These are phyloP conservation scores for Phtheirospermum japonicum DNA, from an alignment of 257 asterid genomes.

Conservation along the genomic window DNA sequence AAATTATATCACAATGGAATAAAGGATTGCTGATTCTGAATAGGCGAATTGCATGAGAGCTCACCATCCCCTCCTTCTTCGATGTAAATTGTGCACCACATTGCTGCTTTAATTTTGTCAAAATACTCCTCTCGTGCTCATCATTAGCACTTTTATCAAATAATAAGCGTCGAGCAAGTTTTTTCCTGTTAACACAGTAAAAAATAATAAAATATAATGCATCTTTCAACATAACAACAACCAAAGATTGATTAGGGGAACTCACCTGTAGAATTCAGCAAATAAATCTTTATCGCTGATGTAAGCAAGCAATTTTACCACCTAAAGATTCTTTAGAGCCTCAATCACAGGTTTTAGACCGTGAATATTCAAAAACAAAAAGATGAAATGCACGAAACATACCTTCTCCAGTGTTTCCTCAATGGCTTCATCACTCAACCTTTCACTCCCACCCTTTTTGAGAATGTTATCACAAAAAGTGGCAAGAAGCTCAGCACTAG, in stretches of 20 bases:
- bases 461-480: slow-evolving; percentile 71
- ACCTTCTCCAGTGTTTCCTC: slow-evolving; percentile 74
- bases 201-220: slow-evolving; percentile 15
- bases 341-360: slow-evolving; percentile 23
- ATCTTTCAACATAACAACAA: slow-evolving; percentile 3
- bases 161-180: slow-evolving; percentile 87
- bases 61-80: slow-evolving; percentile 98
- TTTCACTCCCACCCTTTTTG: slow-evolving; percentile 63
- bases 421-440: slow-evolving; percentile 66
- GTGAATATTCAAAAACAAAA: neutral
- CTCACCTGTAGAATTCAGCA: slow-evolving; percentile 91
- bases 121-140: slow-evolving; percentile 94
- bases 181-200: slow-evolving; percentile 55
- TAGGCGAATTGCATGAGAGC: slow-evolving; percentile 26
- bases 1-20: neutral
- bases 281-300: slow-evolving; percentile 91
- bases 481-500: slow-evolving; percentile 69
- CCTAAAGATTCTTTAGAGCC: slow-evolving; percentile 43
- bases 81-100: slow-evolving; percentile 99
- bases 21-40: neutral
- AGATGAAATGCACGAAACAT: slow-evolving; percentile 5
- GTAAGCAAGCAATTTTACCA: slow-evolving; percentile 90
- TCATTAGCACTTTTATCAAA: slow-evolving; percentile 98
- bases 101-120: slow-evolving; percentile 96
- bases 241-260: slow-evolving; percentile 10